Conservation (phyloP, 805 yeast genomes). For the Saturnispora halmiae region DNA sequence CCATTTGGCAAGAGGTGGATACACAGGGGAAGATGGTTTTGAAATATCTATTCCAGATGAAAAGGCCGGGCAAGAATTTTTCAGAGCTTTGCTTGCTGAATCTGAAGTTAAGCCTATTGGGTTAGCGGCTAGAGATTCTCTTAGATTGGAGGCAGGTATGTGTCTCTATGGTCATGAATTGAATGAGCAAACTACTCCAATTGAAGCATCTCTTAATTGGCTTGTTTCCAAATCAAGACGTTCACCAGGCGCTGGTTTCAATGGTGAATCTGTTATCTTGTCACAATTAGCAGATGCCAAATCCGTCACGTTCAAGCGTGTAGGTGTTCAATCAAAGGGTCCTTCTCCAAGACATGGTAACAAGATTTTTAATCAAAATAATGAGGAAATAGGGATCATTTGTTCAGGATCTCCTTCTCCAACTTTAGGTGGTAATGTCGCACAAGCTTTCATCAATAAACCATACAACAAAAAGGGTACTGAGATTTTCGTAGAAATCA, state of each 20-base stretch:
- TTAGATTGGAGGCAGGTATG: constrained; percentile 96
- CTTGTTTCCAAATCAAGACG: constrained; percentile 77
- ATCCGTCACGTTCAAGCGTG: constrained; percentile 50
- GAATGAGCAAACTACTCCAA: constrained; percentile 69
- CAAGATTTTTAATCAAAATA: constrained; percentile 46
- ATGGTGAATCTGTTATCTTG: constrained; percentile 66
- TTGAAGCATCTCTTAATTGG: constrained; percentile 88
- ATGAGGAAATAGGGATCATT: constrained; percentile 42
- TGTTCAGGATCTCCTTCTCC: constrained; percentile 58
- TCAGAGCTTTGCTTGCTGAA: constrained; percentile 46
- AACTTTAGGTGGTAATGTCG: constrained; percentile 66
- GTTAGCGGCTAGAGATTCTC: constrained; percentile 94
- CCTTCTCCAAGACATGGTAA: constrained; percentile 88
- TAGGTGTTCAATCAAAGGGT: constrained; percentile 69
- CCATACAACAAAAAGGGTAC: constrained; percentile 68
- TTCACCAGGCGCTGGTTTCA: constrained; percentile 43
- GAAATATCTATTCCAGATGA: constrained; percentile 70
- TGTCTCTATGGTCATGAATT: constrained; percentile 93
- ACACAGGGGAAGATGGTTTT: constrained; percentile 98
- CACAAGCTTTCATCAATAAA: constrained; percentile 80
- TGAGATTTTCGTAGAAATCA: constrained; percentile 59
- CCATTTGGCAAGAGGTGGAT: constrained; percentile 91
- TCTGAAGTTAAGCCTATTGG: constrained; percentile 76
- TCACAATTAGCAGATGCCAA: constrained; percentile 59
- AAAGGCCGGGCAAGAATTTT: constrained; percentile 48